Evolutionary conservation across 2,329 filamentous ascomycete genomes (phyloP), one percentile per base, ranked within the genome.

Genomic region (Bipolaris cookei): DNA sequence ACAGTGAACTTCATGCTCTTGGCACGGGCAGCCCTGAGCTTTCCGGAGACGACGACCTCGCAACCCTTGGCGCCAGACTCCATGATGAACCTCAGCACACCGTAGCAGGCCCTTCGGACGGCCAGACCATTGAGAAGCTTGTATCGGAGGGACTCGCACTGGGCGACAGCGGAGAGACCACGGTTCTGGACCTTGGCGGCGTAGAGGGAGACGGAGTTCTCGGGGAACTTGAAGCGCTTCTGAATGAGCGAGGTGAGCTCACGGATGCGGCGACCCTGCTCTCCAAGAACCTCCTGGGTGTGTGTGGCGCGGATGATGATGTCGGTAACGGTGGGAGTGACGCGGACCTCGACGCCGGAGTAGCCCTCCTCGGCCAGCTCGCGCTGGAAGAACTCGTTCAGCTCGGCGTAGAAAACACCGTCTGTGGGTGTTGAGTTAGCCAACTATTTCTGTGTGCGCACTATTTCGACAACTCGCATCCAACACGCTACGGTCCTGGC

Each of bases 311-410:
- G 95, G 88, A 99, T 96, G 88, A 99, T 98, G 88, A 98, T 98
- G 85, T 98, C 95, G 86, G 95, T 99, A 80, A 99, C 95, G 82
- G 95, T 99, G 74, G 95, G 95, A 76, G 95, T 99, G 76, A 99
- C 95, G 87, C 96, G 92, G 85, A 99, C 95, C 87, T 99, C 96
- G 82, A 99, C 95, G 81, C 95, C 95, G 57, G 95, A 99, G 89
- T 99, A 99, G 77, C 95, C 95, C 86, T 99, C 96, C 89, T 99
- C 95, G 80, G 95, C 95, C 81, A 99, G 88, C 86, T 99, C 95
- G 83, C 95, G 94, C 89, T 98, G 95, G 92, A 99, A 99, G 90
- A 99, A 99, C 87, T 99, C 95, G 90, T 99, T 99, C 83, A 99
- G 86, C 86, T 99, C 95, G 86, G 95, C 95, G 84, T 97, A 99